Base-by-base conservation (phyloP, 495 filamentous ascomycete genomes). In the Jackrogersella minutella region DNA sequence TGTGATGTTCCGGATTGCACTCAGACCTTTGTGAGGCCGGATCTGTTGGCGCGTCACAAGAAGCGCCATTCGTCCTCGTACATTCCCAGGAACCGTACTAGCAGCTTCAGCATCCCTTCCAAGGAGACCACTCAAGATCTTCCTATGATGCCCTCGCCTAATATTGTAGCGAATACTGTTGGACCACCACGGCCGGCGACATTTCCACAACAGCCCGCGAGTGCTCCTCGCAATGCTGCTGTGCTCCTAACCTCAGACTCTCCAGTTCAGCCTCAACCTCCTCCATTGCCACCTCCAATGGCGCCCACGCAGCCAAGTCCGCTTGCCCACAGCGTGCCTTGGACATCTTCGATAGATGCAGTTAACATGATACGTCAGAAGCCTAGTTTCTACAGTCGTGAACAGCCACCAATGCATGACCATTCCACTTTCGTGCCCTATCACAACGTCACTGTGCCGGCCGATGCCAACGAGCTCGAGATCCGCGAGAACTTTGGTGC, bases 31-130 rank as follows among this genome's bases (percentile, higher is more conserved):
- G 95, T 97, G 49, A 87, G 95, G 58, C 93, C 94, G 68, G 95
- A 99, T 72, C 85, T 99, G 22, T 91, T 96, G 55, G 83, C 92
- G 39, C 88, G 95, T 26, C 95, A 99, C 79, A 88, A 90, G 71
- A 96, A 97, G 75, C 87, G 95, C 17, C 95, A 99, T 74, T 96
- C 93, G 16, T 88, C 91, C 28, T 89, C 92, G 53, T 95, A 94
- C 46, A 93, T 93, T 5, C 94, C 96, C 70, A 80, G 97, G 36
- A 93, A 97, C 75, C 90, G 93, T 56, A 90, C 93, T 66, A 92
- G 96, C 66, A 86, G 86, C 60, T 90, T 89, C 75, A 79, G 86
- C 66, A 78, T 85, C 51, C 77, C 73, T 5, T 21, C 60, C 34
- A 77, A 85, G 65, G 75, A 80, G 17, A 60, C 72, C 28, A 70